Evolutionary conservation across 176 grass and related monocot genomes (phyloP), one percentile per base, ranked within the genome.

Genomic region (Phoenix dactylifera): DNA sequence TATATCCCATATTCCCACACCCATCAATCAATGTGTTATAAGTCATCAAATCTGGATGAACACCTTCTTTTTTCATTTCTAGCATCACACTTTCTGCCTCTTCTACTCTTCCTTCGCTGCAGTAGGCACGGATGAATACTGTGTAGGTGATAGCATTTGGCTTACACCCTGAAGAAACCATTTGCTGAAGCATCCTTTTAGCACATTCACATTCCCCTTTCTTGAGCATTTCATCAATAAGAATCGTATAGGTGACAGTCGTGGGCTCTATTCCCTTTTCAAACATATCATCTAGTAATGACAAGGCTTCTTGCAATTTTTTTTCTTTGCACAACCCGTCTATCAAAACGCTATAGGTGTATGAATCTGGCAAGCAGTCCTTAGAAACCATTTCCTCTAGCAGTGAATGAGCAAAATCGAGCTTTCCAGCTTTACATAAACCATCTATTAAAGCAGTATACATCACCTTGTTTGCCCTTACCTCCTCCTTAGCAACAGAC

Each of bases 11-110:
- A 66, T 39, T 80, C 44, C 73, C 18, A 59, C 73, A 56, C 18
- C 76, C 85, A 74, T 71, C 22, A 32, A 89, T 74, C 60, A 80
- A 71, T 66, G 76, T 89, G 69, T 83, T 80, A 66, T 80, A 89
- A 15, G 77, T 66, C 7, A 83, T 22, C 28, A 54, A 50, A 77
- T 89, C 76, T 62, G 72, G 20, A 67, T 18, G 52, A 63, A 80
- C 49, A 5, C 73, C 61, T 58, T 18, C 44, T 51, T 63, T 80
- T 28, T 67, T 77, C 80, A 89, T 89, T 49, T 74, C 59, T 58
- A 26, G 57, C 52, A 80, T 3, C 32, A 73, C 35, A 62, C 69
- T 77, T 70, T 80, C 58, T 23, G 85, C 85, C 60, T 84, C 80
- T 74, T 71, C 32, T 22, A 80, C 52, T 6, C 60, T 80, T 26